Base-by-base conservation (phyloP, 2,329 filamentous ascomycete genomes). In the Beauveria australis region DNA sequence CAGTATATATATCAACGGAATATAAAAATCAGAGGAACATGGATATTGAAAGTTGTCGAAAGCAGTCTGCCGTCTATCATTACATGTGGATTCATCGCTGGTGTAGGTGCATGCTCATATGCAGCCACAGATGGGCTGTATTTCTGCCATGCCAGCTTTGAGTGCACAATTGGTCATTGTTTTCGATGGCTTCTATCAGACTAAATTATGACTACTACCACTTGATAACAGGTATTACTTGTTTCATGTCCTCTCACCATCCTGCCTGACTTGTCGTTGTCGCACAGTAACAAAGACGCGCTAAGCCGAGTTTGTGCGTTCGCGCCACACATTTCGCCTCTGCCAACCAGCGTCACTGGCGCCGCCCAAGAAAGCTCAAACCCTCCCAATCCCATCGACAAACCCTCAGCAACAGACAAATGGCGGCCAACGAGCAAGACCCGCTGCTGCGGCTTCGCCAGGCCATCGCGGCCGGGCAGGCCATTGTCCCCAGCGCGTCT, bases 371-470 rank as follows among this genome's bases (percentile, higher is more conserved):
- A 53, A 59, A 53, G 53, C 53, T 43, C 47, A 18, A 46, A 51
- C 16, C 55, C 43, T n/a, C 14, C 22, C 46, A 56, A 48, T 14
- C 24, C 40, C 33, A 30, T 19, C 51, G 22, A 52, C 24, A 58
- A 48, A 41, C 22, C 14, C 22, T 28, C 19, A 1, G 14, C n/a
- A n/a, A 4, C 61, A 56, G 56, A 66, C 65, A 74, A 62, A 88
- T 88, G 85, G 80, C 85, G 66, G 72, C 81, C 59, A 74, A 76
- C 67, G 84, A 86, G 66, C 81, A 84, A 65, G 92, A 97, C 71
- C 86, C 92, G 55, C 86, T 97, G 66, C 81, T 92, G 65, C 86
- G 94, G 64, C 82, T 97, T 67, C 90, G 92, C 70, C 86, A 89
- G 71, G 87, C 89, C 65, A 94, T 97, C 75, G 85, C 88, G 59